These are phyloP conservation scores for Monascus purpureus DNA, from an alignment of 495 filamentous ascomycete species.

Conservation along the genomic window DNA sequence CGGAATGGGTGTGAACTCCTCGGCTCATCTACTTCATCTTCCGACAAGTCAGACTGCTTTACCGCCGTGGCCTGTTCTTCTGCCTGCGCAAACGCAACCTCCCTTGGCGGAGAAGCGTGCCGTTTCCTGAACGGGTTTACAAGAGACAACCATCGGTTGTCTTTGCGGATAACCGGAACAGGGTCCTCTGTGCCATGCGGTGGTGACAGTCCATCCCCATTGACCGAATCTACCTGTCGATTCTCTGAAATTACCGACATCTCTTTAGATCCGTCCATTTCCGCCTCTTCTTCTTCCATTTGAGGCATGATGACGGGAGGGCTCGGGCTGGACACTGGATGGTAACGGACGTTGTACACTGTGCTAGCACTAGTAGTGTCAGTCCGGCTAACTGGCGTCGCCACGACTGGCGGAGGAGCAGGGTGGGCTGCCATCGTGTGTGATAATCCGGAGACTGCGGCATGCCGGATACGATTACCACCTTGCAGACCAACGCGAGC, in stretches of 20 bases:
- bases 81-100: slow-evolving; percentile 37
- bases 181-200: slow-evolving; percentile 16
- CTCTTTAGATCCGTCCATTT: slow-evolving; percentile 20
- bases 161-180: slow-evolving; percentile 18
- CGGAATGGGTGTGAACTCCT: slow-evolving; percentile 18
- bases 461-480: slow-evolving; percentile 12
- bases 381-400: slow-evolving; percentile 62
- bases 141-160: slow-evolving; percentile 34
- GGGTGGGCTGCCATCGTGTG: slow-evolving; percentile 30
- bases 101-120: slow-evolving; percentile 37
- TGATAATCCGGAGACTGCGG: slow-evolving; percentile 9
- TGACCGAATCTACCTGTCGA: slow-evolving; percentile 3
- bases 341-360: slow-evolving; percentile 71
- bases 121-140: slow-evolving; percentile 40
- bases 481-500: slow-evolving; percentile 18
- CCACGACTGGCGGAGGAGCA: slow-evolving; percentile 46
- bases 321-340: slow-evolving; percentile 60
- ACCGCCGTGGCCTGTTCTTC: slow-evolving; percentile 15
- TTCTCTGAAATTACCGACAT: slow-evolving; percentile 7
- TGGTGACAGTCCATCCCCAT: slow-evolving; percentile 4
- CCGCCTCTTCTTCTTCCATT: slow-evolving; percentile 24
- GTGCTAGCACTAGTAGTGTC: slow-evolving; percentile 73
- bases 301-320: slow-evolving; percentile 29
- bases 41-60: slow-evolving; percentile 7
- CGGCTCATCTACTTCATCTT: slow-evolving; percentile 14